Evolutionary conservation across 2,329 filamentous ascomycete genomes (phyloP).

Genomic region (Apiospora kogelbergensis): DNA sequence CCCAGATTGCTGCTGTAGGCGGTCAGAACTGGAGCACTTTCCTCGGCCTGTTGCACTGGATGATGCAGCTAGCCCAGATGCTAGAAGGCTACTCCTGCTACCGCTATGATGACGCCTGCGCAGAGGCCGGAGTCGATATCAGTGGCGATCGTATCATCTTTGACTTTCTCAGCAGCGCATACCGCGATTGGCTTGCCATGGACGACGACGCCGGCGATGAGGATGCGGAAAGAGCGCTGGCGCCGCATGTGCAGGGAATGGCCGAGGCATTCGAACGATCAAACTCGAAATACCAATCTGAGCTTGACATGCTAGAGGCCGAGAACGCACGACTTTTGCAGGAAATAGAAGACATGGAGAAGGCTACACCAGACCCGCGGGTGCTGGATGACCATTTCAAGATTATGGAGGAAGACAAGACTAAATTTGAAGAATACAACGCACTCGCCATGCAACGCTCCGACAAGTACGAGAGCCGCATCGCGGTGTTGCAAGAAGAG

Average conservation of each 20-base stretch:
- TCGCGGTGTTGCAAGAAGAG: conserved; percentile 81
- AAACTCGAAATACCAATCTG: conserved; percentile 81
- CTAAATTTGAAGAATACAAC: conserved; percentile 96
- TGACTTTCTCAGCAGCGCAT: conserved; percentile 84
- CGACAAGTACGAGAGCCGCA: conserved; percentile 82
- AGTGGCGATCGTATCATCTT: conserved; percentile 91
- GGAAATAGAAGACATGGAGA: conserved; percentile 88
- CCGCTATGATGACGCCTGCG: conserved; percentile 86
- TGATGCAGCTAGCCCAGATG: conserved; percentile 97
- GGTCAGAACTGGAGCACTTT: conserved; percentile 98
- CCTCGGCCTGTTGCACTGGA: conserved; percentile 92
- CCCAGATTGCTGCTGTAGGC: conserved; percentile 89
- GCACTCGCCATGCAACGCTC: conserved; percentile 78
- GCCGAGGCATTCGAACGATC: conserved; percentile 80
- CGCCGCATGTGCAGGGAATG: conserved; percentile 86
- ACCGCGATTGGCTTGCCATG: conserved; percentile 90
- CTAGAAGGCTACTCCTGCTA: conserved; percentile 78
- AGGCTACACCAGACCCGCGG: conserved; percentile 78
- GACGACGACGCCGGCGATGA: conserved; percentile 86
- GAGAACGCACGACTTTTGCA: conserved; percentile 79
- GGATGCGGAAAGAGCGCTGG: conserved; percentile 74
- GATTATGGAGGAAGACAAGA: conserved; percentile 90
- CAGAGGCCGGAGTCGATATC: conserved; percentile 85
- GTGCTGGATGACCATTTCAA: conserved; percentile 87
- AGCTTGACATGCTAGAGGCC: conserved; percentile 81